Evolutionary conservation across 257 asterid species (phyloP).

Genomic region (Solanum rostratum): DNA sequence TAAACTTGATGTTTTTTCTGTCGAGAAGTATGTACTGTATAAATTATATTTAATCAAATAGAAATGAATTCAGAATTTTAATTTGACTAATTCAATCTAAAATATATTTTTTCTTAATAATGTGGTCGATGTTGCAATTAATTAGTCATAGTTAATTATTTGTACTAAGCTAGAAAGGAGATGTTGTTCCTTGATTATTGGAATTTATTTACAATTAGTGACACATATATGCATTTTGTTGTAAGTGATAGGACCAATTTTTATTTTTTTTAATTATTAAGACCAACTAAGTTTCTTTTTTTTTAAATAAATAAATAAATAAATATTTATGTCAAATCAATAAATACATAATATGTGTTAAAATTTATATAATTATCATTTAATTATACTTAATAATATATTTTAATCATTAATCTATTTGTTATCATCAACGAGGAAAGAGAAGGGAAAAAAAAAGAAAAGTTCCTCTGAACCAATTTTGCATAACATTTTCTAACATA

Average conservation of each 20-base stretch:
- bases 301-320: too few relatives aligned
- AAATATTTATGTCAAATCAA: fast-evolving
- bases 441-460: not conserved
- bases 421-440: not conserved
- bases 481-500: too few relatives aligned
- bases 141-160: not conserved
- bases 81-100: too few relatives aligned
- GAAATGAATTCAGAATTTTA: too few relatives aligned
- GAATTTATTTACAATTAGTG: not conserved
- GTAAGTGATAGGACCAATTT: not conserved
- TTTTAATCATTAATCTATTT: fast-evolving
- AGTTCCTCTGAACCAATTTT: not conserved
- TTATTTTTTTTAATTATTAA: not conserved
- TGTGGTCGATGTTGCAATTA: too few relatives aligned
- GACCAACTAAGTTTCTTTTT: not conserved
- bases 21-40: too few relatives aligned
- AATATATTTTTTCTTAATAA: too few relatives aligned
- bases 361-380: not conserved
- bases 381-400: not conserved
- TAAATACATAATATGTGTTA: not conserved
- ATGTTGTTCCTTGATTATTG: not conserved
- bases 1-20: too few relatives aligned
- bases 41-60: too few relatives aligned
- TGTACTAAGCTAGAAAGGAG: not conserved
- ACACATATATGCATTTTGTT: not conserved